Percentiles rank a stretch among this genome's conserved stretches.
Conservation (phyloP, 1,139 yeast genomes). For the Yarrowia galli region DNA sequence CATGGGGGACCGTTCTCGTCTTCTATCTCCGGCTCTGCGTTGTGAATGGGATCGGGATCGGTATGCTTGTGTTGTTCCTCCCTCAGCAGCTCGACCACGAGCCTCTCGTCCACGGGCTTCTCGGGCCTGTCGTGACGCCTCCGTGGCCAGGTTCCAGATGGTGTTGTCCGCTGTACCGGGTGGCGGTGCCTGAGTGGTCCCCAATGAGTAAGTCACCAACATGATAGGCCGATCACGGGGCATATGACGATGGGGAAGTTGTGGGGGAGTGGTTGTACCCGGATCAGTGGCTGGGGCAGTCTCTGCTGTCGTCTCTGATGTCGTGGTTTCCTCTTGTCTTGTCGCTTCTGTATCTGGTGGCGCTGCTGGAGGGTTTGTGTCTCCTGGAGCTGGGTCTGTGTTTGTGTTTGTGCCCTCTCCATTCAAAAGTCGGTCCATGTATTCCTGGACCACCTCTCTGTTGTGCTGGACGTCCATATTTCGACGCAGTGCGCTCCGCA, state of each 20-base stretch:
- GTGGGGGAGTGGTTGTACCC: neutral
- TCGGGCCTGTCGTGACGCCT: conserved; percentile 16
- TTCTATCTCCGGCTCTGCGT: conserved; percentile 1
- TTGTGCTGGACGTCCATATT: conserved; percentile 15
- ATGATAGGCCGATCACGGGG: conserved; percentile 13
- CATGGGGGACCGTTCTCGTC: conserved; percentile 20
- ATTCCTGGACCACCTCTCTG: conserved; percentile 29
- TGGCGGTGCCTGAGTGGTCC: conserved; percentile 1
- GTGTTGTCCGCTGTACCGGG: neutral
- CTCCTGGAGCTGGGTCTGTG: conserved; percentile 6
- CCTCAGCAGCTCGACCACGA: neutral
- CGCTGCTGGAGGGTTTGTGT: too few relatives aligned
- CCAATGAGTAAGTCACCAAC: conserved; percentile 14
- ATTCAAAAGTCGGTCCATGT: conserved; percentile 22
- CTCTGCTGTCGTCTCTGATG: neutral
- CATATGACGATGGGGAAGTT: neutral
- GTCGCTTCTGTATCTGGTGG: neutral
- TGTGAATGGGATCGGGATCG: conserved; percentile 28
- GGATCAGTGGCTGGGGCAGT: neutral
- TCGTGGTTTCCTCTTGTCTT: too few relatives aligned
- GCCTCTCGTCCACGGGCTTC: conserved; percentile 19
- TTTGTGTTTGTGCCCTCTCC: neutral
- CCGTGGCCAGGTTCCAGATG: conserved; percentile 15
- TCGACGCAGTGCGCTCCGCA: conserved; percentile 27
- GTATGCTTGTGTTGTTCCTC: conserved; percentile 26